Evolutionary conservation across 2,329 filamentous ascomycete genomes (phyloP).

Genomic region (Aspergillus uvarum): DNA sequence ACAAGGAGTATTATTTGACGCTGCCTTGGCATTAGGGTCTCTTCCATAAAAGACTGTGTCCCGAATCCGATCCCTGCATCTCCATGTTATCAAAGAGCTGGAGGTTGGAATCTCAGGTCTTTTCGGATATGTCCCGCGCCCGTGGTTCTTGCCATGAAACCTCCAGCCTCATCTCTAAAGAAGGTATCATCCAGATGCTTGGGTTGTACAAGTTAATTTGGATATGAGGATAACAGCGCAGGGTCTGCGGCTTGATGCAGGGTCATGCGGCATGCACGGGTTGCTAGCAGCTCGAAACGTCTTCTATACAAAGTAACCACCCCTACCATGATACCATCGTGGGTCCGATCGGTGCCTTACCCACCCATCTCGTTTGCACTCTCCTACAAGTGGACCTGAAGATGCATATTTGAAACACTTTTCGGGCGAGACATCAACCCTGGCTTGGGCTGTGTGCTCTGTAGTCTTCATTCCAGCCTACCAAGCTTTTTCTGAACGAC

Average conservation of each 20-base stretch:
- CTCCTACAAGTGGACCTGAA: not conserved
- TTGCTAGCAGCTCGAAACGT: not conserved
- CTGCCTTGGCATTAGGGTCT: not conserved
- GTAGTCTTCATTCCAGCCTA: not conserved
- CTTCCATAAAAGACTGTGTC: not conserved
- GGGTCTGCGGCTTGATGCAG: not conserved
- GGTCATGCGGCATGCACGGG: not conserved
- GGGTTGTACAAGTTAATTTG: not conserved
- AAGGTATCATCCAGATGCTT: not conserved
- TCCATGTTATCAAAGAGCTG: not conserved
- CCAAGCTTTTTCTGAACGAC: slow-evolving; percentile 6
- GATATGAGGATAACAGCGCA: not conserved
- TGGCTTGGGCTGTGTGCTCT: not conserved
- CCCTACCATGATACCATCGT: not conserved
- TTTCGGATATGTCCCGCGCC: not conserved
- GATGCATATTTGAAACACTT: slow-evolving; percentile 13
- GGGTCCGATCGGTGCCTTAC: not conserved
- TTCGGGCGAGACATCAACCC: not conserved
- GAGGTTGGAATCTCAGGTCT: not conserved
- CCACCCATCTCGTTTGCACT: slow-evolving; percentile 3
- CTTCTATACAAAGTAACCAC: not conserved
- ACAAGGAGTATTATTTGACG: not conserved
- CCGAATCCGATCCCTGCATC: not conserved
- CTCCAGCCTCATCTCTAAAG: not conserved
- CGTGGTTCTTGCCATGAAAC: not conserved